Base-by-base conservation (phyloP, 495 filamentous ascomycete species). In the Penicillium angulare region DNA sequence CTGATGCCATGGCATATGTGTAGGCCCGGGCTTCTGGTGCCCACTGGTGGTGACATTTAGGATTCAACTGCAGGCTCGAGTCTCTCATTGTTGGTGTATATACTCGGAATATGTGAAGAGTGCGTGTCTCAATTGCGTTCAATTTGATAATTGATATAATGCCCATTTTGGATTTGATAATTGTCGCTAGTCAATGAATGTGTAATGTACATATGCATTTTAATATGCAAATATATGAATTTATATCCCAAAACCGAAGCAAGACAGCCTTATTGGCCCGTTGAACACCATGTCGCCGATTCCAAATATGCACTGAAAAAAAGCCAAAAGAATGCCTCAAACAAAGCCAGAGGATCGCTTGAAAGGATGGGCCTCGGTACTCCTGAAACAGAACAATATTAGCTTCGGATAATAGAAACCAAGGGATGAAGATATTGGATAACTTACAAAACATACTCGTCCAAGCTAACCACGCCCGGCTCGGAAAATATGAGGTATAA, bases 401-500 rank as follows among this genome's bases (percentile, higher is more conserved):
- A 58, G 44, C 47, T 34, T 16, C 2, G 18, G n/a, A 33, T 7
- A 7, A 26, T 2, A 40, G 1, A 17, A 18, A 6, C 27, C 27
- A 31, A 6, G n/a, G n/a, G n/a, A n/a, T n/a, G 12, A 38, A 21
- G 5, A 24, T 12, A 36, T 24, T 2, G 7, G 16, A 29, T 16
- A 3, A 71, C 77, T 59, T 63, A 76, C 72, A 88, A 61, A 32
- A 87, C 83, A 69, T 80, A 88, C 15, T 85, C 79, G 63, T 88
- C 85, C 63, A 95, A 68, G 66, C 77, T 86, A 22, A 92, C 68
- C 42, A 84, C 64, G 52, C 80, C 75, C 4, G 86, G 84, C 47
- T 85, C 82, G 17, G 81, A 86, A 66, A 91, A 98, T 50, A 96
- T 77, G 52, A 97, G 64, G 57, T 93, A 97, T 52, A 96, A 95